Conservation (phyloP, 129 eudicot species). For the Arctium lappa region DNA sequence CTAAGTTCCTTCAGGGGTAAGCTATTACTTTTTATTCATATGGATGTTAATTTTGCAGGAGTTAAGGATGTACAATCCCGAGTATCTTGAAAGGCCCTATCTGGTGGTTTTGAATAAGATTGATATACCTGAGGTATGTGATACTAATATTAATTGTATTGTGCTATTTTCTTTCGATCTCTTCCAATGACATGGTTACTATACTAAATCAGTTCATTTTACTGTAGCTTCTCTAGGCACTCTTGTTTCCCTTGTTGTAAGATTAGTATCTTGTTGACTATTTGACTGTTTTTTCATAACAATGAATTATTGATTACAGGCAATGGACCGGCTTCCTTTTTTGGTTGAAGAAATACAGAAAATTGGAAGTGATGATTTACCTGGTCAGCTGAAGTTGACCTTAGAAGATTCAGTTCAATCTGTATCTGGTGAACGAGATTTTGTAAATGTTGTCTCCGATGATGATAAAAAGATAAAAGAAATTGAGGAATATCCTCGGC, state of each 20-base stretch:
- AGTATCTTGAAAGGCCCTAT: conserved; percentile 84
- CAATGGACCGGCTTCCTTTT: conserved; percentile 56
- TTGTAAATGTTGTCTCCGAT: conserved; percentile 15
- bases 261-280: not conserved
- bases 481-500: conserved; percentile 83
- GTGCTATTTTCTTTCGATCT: not conserved
- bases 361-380: conserved; percentile 49
- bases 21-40: not conserved
- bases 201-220: not conserved
- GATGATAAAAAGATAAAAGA: conserved; percentile 57
- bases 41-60: conserved; percentile 47
- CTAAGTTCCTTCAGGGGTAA: not conserved
- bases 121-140: conserved; percentile 71
- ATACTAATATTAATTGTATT: conserved; percentile 9
- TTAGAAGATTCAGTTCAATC: conserved; percentile 24
- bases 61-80: conserved; percentile 97
- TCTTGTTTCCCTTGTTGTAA: not conserved
- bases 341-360: conserved; percentile 61
- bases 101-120: conserved; percentile 87
- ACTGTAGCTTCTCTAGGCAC: not conserved
- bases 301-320: conserved; percentile 41
- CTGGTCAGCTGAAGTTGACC: conserved; percentile 7
- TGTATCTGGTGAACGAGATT: conserved; percentile 18
- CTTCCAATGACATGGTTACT: not conserved
- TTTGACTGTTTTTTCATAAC: conserved; percentile 2